These are phyloP conservation scores for Tieghemiomyces parasiticus DNA, from an alignment of 192 early-diverging fungal species.

Conservation along the genomic window DNA sequence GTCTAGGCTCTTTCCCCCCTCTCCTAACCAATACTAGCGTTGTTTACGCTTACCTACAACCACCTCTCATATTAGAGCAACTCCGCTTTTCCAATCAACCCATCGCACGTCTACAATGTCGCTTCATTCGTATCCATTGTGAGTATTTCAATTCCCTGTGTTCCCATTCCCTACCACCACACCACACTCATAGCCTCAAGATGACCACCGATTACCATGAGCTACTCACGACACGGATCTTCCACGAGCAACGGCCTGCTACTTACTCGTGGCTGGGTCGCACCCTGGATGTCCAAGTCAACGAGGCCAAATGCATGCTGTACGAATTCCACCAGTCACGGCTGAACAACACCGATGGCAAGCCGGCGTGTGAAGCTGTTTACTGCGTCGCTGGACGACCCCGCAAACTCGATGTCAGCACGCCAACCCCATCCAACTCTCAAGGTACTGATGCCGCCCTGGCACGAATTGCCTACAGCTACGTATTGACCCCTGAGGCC, in stretches of 20 bases:
- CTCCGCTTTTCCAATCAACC: no score
- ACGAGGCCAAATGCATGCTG: conserved; percentile 3
- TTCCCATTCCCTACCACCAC: no score
- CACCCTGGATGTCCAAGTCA: neutral
- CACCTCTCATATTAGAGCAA: no score
- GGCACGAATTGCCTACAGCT: neutral
- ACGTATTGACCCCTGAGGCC: neutral
- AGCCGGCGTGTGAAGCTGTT: neutral
- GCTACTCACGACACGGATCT: neutral
- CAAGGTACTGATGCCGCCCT: neutral
- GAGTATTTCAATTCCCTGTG: no score
- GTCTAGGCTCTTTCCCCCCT: no score
- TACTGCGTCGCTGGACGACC: neutral
- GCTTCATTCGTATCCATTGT: no score
- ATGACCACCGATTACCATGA: neutral
- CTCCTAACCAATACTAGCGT: no score
- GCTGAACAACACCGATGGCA: neutral
- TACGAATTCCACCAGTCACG: neutral
- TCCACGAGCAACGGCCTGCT: neutral
- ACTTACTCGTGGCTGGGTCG: neutral
- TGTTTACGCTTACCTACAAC: no score
- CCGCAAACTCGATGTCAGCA: neutral
- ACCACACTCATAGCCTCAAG: no score
- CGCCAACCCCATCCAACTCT: neutral
- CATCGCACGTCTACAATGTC: no score